These are phyloP conservation scores for Marsdenia floribunda DNA, from an alignment of 257 asterid genomes.

Conservation along the genomic window DNA sequence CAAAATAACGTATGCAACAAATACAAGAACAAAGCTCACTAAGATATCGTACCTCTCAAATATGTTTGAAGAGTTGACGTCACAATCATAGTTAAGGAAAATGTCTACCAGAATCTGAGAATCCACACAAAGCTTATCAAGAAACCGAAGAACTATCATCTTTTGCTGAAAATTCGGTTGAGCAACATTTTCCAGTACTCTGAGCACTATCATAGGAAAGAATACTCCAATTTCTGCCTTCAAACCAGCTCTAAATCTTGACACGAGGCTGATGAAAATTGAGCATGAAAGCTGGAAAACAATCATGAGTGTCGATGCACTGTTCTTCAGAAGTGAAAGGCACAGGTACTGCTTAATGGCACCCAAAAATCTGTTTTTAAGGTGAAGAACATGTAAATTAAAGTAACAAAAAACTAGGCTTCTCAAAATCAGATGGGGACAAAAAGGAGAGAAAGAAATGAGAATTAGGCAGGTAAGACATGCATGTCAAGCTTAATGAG, in stretches of 20 bases:
- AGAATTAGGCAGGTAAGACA: not conserved
- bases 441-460: not conserved
- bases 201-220: slow-evolving; percentile 96
- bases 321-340: slow-evolving; percentile 89
- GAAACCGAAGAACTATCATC: slow-evolving; percentile 95
- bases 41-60: slow-evolving; percentile 74
- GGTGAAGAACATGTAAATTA: slow-evolving; percentile 19
- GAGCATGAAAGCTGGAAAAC: slow-evolving; percentile 99
- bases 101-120: slow-evolving; percentile 96
- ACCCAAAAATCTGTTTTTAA: slow-evolving; percentile 74
- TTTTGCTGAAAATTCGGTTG: slow-evolving; percentile 98
- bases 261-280: slow-evolving; percentile 83
- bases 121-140: slow-evolving; percentile 83
- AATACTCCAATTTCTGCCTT: slow-evolving; percentile 98
- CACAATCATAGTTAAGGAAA: slow-evolving; percentile 97
- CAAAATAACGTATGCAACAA: slow-evolving; percentile 11
- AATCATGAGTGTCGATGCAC: slow-evolving; percentile 88
- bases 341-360: slow-evolving; percentile 98
- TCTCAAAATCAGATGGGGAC: not conserved
- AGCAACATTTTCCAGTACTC: slow-evolving; percentile 88
- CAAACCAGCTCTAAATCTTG: slow-evolving; percentile 95
- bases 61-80: slow-evolving; percentile 97
- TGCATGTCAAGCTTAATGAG: slow-evolving; percentile 1
- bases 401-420: not conserved
- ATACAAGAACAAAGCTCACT: slow-evolving; percentile 13